Evolutionary conservation across 2,329 filamentous ascomycete species (phyloP).

Genomic region (Alternaria gaisen): DNA sequence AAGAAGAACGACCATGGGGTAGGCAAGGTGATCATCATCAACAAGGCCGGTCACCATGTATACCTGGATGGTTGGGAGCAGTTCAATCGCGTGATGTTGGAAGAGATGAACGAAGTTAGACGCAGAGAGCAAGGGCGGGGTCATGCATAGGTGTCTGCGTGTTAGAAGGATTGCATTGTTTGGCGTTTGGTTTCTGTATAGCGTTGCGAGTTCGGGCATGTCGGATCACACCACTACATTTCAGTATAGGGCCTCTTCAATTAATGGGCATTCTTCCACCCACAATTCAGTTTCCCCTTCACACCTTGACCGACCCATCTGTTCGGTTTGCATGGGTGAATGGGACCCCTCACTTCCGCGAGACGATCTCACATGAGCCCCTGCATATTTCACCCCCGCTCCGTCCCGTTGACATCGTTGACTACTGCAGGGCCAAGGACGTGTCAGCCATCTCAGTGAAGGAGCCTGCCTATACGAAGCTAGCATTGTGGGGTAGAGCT

Average conservation of each 20-base stretch:
- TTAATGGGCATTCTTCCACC: neutral
- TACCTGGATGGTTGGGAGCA: slow-evolving; percentile 76
- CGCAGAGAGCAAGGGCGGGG: slow-evolving; percentile 42
- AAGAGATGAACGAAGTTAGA: slow-evolving; percentile 72
- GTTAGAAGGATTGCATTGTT: slow-evolving; percentile 8
- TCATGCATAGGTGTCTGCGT: slow-evolving; percentile 3
- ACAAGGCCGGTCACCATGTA: slow-evolving; percentile 74
- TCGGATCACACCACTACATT: neutral
- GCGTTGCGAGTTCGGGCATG: neutral
- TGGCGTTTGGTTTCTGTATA: slow-evolving; percentile 1
- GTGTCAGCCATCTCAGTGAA: slow-evolving; percentile 10
- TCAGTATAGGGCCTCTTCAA: slow-evolving; percentile 5
- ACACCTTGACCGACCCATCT: neutral
- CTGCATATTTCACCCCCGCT: slow-evolving; percentile 14
- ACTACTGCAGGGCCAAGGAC: slow-evolving; percentile 16
- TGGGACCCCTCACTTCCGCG: slow-evolving; percentile 11
- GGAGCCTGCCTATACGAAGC: slow-evolving; percentile 10
- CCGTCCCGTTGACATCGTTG: slow-evolving; percentile 9
- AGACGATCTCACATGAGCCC: slow-evolving; percentile 17
- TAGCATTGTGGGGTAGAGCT: slow-evolving; percentile 16
- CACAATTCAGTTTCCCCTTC: neutral
- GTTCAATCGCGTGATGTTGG: slow-evolving; percentile 71
- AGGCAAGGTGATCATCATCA: slow-evolving; percentile 82
- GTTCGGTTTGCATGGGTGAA: neutral
- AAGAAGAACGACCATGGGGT: slow-evolving; percentile 76